phyloP scores from a whole-genome alignment of 352 stramenopile genomes.

The Pythium folliculosum region DNA sequence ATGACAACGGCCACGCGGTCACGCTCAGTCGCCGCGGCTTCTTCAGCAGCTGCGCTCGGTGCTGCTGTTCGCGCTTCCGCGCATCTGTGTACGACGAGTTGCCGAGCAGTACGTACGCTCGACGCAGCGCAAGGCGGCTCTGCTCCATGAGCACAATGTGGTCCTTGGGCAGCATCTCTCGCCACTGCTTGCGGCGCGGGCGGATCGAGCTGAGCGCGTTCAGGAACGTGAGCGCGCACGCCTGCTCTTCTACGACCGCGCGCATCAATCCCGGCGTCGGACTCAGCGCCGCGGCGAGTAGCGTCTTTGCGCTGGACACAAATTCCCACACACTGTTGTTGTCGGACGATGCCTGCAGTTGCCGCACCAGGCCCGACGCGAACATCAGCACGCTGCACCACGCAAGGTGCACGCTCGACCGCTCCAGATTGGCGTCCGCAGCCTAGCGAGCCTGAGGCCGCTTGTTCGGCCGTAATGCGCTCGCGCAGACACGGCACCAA shows the following conservation, averaged over 20 bases:
- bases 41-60: constrained; percentile 32
- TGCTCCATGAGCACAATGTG: constrained; percentile 66
- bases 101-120: constrained; percentile 54
- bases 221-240: constrained; percentile 44
- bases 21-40: constrained; percentile 28
- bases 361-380: constrained; percentile 18
- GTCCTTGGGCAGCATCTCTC: constrained; percentile 53
- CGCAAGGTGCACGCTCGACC: constrained; percentile 50
- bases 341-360: not conserved
- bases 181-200: constrained; percentile 46
- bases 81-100: constrained; percentile 39
- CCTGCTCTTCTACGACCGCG: constrained; percentile 53
- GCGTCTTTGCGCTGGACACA: constrained; percentile 45
- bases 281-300: constrained; percentile 43
- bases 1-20: constrained; percentile 31
- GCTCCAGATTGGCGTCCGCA: constrained; percentile 23
- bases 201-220: constrained; percentile 42
- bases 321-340: constrained; percentile 53
- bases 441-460: constrained; percentile 29
- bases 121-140: constrained; percentile 52
- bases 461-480: constrained; percentile 46
- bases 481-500: constrained; percentile 45
- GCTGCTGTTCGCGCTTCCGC: constrained; percentile 26
- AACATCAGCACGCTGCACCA: constrained; percentile 58
- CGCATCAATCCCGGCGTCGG: constrained; percentile 39